Evolutionary conservation across 2,329 filamentous ascomycete genomes (phyloP), one percentile per base, ranked within the genome.

Genomic region (Penicillium sp.): DNA sequence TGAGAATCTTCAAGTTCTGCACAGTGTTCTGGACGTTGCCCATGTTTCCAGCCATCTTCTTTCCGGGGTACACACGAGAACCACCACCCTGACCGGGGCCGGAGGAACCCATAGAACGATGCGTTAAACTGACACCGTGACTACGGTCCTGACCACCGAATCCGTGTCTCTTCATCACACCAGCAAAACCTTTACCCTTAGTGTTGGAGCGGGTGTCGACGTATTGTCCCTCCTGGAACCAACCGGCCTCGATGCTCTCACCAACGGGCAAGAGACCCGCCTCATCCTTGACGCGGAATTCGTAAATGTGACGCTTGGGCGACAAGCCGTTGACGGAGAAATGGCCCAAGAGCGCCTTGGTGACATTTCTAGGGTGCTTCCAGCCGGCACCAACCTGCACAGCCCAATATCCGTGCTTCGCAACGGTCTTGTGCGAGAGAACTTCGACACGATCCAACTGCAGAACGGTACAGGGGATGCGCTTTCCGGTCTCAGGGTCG

Each of bases 21-120:
- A 94, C 83, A 45, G 94, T 99, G 52, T 92, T 89, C 63, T 85
- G 86, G 74, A 96, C 84, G 61, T 88, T 89, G 60, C 94, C 94
- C 94, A 99, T 97, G 55, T 90, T 86, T 51, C 94, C 94, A 3
- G 94, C 86, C 94, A 99, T 99, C 78, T 92, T 94, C 85, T 99
- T 99, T 56, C 94, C 94, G 0, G 94, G 94, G 70, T 92, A 79
- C 22, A 99, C 93, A 76, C 94, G 86, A 59, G 90, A 95, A 77
- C 94, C 94, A 71, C 89, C 87, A 61, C 94, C 94, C 76, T 99
- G 94, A 64, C 88, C 89, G 56, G 89, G 90, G 72, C 94, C 94
- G 7, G 88, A 83, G 32, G 91, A 93, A 81, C 94, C 94, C 78
- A 97, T 90, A 27, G 89, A 89, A 69, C 94, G 85, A 81, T 99